Evolutionary conservation across 2,329 filamentous ascomycete species (phyloP).

Genomic region (Xylariaceae sp.): DNA sequence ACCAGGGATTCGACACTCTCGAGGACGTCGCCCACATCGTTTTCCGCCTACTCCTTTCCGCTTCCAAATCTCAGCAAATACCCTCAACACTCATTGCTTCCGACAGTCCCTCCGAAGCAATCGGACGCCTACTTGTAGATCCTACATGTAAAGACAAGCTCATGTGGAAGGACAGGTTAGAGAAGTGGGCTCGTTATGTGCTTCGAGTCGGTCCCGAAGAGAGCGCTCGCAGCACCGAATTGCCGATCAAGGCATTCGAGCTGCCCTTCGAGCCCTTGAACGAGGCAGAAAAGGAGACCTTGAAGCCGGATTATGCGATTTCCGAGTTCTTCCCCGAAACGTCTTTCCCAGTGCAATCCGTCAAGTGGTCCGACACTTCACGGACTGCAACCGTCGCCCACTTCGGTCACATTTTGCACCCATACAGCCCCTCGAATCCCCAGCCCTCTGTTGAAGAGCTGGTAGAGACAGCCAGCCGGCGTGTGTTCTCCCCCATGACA

Average conservation of each 20-base stretch:
- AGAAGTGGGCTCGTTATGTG: conserved; percentile 34
- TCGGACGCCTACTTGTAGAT: conserved; percentile 32
- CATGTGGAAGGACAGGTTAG: conserved; percentile 35
- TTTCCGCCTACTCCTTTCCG: conserved; percentile 40
- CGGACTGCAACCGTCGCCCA: conserved; percentile 36
- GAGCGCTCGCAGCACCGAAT: not conserved
- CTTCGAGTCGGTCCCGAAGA: conserved; percentile 15
- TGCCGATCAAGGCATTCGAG: conserved; percentile 16
- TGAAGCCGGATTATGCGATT: not conserved
- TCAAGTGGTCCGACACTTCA: conserved; percentile 24
- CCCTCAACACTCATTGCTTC: conserved; percentile 24
- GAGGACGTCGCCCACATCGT: conserved; percentile 43
- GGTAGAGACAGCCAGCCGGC: conserved; percentile 17
- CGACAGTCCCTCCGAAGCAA: not conserved
- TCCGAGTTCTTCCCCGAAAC: conserved; percentile 1
- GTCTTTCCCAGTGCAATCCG: conserved; percentile 11
- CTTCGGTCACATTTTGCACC: conserved; percentile 48
- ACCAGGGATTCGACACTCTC: conserved; percentile 14
- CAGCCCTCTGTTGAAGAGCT: conserved; percentile 17
- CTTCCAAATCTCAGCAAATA: conserved; percentile 24
- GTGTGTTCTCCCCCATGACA: conserved; percentile 41
- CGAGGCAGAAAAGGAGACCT: not conserved
- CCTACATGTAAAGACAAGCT: conserved; percentile 29
- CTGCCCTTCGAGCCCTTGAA: conserved; percentile 21
- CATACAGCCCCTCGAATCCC: conserved; percentile 12